Conservation (phyloP, 805 yeast species). For the Metschnikowia amazonensis region DNA sequence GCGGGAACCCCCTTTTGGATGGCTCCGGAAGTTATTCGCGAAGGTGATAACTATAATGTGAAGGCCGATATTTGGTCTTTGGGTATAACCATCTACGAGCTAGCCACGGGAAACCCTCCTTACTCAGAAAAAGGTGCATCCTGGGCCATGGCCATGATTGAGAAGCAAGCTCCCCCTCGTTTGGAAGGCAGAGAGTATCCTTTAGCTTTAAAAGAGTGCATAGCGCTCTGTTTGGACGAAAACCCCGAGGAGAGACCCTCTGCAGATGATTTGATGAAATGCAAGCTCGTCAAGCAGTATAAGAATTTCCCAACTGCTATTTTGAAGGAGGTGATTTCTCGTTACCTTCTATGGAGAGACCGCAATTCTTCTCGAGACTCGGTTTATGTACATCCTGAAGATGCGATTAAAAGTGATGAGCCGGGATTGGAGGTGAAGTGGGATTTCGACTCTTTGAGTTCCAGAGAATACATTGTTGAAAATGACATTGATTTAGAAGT, state of each 20-base stretch:
- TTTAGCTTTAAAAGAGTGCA: conserved; percentile 71
- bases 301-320: conserved; percentile 55
- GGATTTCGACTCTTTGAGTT: conserved; percentile 84
- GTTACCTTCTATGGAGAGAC: conserved; percentile 75
- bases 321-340: conserved; percentile 69
- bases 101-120: conserved; percentile 97
- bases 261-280: conserved; percentile 78
- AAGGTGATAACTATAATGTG: conserved; percentile 80
- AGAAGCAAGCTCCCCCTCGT: conserved; percentile 91
- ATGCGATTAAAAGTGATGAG: conserved; percentile 14
- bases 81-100: conserved; percentile 91
- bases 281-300: conserved; percentile 66
- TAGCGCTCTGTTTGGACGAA: conserved; percentile 91
- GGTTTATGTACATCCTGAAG: conserved; percentile 30
- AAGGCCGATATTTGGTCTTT: conserved; percentile 97
- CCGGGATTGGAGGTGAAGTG: conserved; percentile 55
- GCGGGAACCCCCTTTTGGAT: conserved; percentile 98
- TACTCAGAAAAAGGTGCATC: conserved; percentile 92
- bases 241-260: conserved; percentile 82
- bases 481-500: conserved; percentile 48
- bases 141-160: conserved; percentile 90
- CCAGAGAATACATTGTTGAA: conserved; percentile 68
- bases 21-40: conserved; percentile 98
- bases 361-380: conserved; percentile 54
- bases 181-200: conserved; percentile 87